Evolutionary conservation across 2,329 filamentous ascomycete genomes (phyloP), one percentile per base, ranked within the genome.

Genomic region (Monosporascus sp.): DNA sequence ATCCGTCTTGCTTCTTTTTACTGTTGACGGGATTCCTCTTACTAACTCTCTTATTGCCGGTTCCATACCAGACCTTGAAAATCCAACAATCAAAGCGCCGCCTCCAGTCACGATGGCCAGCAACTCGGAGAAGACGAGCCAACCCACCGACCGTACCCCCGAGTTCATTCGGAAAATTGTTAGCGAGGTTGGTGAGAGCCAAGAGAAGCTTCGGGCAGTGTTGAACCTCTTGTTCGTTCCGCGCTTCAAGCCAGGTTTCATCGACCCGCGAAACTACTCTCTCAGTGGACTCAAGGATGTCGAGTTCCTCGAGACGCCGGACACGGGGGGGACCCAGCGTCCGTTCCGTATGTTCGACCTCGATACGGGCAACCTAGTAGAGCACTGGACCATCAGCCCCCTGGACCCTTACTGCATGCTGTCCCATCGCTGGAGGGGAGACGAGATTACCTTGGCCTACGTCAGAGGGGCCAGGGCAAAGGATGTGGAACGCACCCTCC

Each of bases 371-470:
- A 64, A 68, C 37, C 52, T 70, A 38, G 63, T 68, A 3, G 56
- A 63, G 37, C 62, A 58, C 37, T 62, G 59, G 2, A 55, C 56
- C 31, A 59, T 66, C 37, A 62, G 63, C 20, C 38, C 49, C 9
- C 56, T 59, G 0, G 65, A 64, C 22, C 66, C 69, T 38, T 71
- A 70, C 51, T 68, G 67, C 26, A 70, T 71, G 52, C 56, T 70
- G 2, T 70, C 68, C 3, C 68, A 70, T 45, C 65, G 66, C 37
- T 71, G 68, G 68, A 70, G 69, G 55, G 67, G 66, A 3, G 47
- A 50, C 8, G 69, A 70, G 50, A 56, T 70, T 11, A 60, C 58
- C 19, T 64, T 64, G 22, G 51, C 56, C n/a, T 65, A 65, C 53
- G 60, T 70, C 52, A 53, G 43, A 3, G 55, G 62, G 20, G 65